Evolutionary conservation across 1,284 basidiomycete genomes (phyloP), one percentile per base, ranked within the genome.

Genomic region (Heterobasidion occidentale): DNA sequence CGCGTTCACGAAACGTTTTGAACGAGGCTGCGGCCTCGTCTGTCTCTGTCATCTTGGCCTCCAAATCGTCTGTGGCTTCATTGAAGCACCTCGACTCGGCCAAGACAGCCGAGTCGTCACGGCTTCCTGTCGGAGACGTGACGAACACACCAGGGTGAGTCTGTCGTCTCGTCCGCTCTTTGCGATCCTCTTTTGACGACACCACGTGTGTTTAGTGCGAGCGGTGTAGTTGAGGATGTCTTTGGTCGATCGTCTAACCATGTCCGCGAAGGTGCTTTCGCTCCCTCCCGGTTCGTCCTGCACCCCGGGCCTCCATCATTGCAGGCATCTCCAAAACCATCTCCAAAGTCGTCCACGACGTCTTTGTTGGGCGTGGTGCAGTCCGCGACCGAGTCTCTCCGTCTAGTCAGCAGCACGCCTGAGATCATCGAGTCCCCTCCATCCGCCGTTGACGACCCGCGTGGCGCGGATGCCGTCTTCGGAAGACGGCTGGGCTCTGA

Each of bases 211-310:
- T 42, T 3, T 6, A 42, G 38, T n/a, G 38, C 38, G 38, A n/a
- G 7, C 11, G n/a, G n/a, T 42, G 47, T 34, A 49, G 47, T 27
- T 4, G 19, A 27, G 27, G 47, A 33, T 27, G 54, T 46, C 6
- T 51, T 27, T 46, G 56, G 15, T 17, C 36, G 34, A 38, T 17
- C 35, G 45, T 17, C 55, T 20, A 27, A 53, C 50, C 86, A 88
- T 64, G 67, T 74, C 56, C 75, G 86, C 33, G 87, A 89, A 71
- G 86, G 83, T 51, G 86, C 87, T 4, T 87, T 85, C 62, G 72
- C 80, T 44, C 77, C 82, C 0, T 80, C 80, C 49, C 71, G 71
- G 51, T 58, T 73, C 47, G 67, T 68, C 19, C 67, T 74, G 33
- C 17, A 42, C 11, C n/a, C 38, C n/a, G 38, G 12, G 11, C n/a